These are phyloP conservation scores for Podospora didyma DNA, from an alignment of 495 filamentous ascomycete species.

Conservation along the genomic window DNA sequence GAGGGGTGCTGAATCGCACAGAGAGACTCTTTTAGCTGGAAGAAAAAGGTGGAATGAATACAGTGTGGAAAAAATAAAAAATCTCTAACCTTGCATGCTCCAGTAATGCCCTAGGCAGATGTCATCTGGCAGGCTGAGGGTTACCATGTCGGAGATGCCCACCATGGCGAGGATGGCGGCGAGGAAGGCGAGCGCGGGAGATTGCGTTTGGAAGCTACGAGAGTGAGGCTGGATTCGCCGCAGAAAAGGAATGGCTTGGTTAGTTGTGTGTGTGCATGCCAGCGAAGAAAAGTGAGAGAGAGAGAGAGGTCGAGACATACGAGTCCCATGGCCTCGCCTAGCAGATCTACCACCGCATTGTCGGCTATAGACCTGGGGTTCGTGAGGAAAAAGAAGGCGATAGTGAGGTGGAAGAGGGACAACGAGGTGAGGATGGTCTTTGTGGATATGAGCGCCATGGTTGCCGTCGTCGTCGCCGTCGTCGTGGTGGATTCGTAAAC, in stretches of 20 bases:
- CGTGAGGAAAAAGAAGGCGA: constrained; percentile 77
- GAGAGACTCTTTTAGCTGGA: neutral
- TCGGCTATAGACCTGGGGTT: constrained; percentile 66
- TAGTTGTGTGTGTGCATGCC: neutral
- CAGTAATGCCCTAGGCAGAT: constrained; percentile 58
- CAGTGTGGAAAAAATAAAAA: constrained; percentile 8
- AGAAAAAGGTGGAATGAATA: neutral
- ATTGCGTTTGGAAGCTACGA: constrained; percentile 57
- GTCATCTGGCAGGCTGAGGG: constrained; percentile 68
- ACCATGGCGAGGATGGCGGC: constrained; percentile 62
- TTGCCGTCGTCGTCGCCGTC: constrained; percentile 10
- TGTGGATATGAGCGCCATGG: constrained; percentile 75
- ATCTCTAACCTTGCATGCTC: constrained; percentile 59
- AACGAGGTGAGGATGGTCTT: constrained; percentile 73
- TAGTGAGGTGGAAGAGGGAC: constrained; percentile 74
- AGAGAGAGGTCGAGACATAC: constrained; percentile 45
- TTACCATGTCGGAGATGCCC: constrained; percentile 69
- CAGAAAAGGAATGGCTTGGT: neutral
- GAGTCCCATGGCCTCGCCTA: constrained; percentile 78
- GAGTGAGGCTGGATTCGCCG: constrained; percentile 41
- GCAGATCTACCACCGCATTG: constrained; percentile 74
- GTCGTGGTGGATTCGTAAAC: neutral
- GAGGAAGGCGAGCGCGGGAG: constrained; percentile 66
- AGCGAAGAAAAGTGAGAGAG: neutral
- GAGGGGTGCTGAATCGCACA: constrained; percentile 51